Base-by-base conservation (phyloP, 2,329 filamentous ascomycete genomes). In the Metarhizium guizhouense region DNA sequence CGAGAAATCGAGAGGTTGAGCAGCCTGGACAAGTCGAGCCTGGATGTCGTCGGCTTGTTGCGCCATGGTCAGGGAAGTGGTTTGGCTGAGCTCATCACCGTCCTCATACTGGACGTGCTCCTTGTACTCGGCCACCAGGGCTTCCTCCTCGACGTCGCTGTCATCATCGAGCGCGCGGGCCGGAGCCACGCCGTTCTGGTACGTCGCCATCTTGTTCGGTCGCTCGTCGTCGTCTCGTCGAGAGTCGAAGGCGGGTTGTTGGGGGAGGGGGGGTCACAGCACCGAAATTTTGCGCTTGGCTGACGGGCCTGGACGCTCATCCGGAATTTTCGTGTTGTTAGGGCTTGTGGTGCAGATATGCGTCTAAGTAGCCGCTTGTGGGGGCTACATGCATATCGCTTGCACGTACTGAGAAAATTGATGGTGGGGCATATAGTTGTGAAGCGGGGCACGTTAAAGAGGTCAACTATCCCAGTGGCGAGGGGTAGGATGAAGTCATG, bases 31-130 rank as follows among this genome's bases (percentile, higher is more conserved):
- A 61, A 99, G 82, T 72, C 94, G 88, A 60, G 90, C 87, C 77
- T 97, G 92, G 67, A 99, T 90, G 70, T 97, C 94, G 73, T 95
- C 90, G 69, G 84, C 80, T 73, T 90, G 88, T 68, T 86, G 85
- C 65, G 81, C 83, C 72, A 84, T 85, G 66, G 79, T 85, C 70
- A 87, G 70, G 54, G 83, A 86, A 68, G 75, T 85, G 65, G 84
- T 84, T 71, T 85, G 83, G 72, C 93, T 91, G 65, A 95, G 76
- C 63, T 95, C 74, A 75, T 91, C 84, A 65, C 86, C 85, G 70
- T 92, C 91, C 67, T 95, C 90, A 68, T 93, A 96, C 72, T 94
- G 90, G 65, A 96, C 90, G 75, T 96, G 93, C 77, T 96, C 90
- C 71, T 86, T 87, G 82, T 96, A 96, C 76, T 97, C 91, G 75